Conservation (phyloP, 208 protist genomes). For the Angomonas desouzai region DNA sequence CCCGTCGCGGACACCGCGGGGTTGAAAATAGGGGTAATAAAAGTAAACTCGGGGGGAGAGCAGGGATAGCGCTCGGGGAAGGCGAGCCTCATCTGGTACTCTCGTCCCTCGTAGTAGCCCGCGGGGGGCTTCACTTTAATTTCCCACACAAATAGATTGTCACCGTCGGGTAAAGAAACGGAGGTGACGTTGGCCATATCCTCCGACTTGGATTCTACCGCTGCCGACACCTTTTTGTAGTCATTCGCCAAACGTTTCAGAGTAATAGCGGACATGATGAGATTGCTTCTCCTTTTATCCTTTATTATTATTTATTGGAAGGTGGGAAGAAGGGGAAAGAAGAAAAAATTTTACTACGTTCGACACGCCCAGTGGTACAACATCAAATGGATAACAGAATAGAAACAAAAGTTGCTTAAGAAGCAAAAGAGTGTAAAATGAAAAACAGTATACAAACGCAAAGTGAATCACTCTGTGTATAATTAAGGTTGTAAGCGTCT, state of each 20-base stretch:
- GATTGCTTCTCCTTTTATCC: not conserved
- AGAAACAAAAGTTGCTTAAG: too few relatives aligned
- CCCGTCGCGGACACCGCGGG: slow-evolving; percentile 44
- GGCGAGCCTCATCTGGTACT: slow-evolving; percentile 42
- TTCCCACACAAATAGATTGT: slow-evolving; percentile 39
- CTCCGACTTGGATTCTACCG: not conserved
- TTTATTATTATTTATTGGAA: slow-evolving; percentile 5
- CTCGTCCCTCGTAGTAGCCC: slow-evolving; percentile 43
- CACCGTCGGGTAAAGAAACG: slow-evolving; percentile 11
- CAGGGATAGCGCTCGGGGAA: slow-evolving; percentile 59
- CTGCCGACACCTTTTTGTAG: not conserved
- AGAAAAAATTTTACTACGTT: too few relatives aligned
- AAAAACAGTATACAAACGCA: not conserved
- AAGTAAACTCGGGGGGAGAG: slow-evolving; percentile 39
- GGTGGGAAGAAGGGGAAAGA: not conserved
- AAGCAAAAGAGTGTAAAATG: too few relatives aligned
- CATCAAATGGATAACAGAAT: too few relatives aligned
- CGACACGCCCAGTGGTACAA: too few relatives aligned
- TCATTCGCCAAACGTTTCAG: not conserved
- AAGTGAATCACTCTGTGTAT: not conserved
- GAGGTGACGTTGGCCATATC: slow-evolving; percentile 6
- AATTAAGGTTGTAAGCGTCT: not conserved
- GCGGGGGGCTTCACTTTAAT: slow-evolving; percentile 27
- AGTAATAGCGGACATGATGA: not conserved
- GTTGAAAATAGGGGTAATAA: slow-evolving; percentile 57